A percentile compares a stretch with the other conserved stretches of the same genome.
Evolutionary conservation across 139 green algal genomes (phyloP).

Genomic region (Coccomyxa sp.): DNA sequence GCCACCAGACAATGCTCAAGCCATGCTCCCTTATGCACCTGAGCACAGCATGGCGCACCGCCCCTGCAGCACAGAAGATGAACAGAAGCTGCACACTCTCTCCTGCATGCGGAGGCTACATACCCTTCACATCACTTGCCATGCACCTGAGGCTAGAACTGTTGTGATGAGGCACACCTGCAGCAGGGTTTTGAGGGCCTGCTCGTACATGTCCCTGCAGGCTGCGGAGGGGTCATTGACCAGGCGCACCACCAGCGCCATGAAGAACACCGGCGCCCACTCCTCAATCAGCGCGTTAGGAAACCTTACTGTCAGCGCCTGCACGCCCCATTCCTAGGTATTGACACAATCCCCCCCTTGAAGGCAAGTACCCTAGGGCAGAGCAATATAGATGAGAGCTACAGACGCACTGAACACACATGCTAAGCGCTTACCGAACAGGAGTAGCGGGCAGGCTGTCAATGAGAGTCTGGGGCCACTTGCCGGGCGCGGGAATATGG

Average conservation of each 20-base stretch:
- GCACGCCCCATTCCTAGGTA: neutral
- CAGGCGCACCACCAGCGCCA: slow-evolving; percentile 79
- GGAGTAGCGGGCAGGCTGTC: too few relatives aligned
- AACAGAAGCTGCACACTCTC: neutral
- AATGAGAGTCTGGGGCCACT: too few relatives aligned
- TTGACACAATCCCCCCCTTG: neutral
- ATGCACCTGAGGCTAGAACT: too few relatives aligned
- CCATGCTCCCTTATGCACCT: neutral
- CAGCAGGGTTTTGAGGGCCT: neutral
- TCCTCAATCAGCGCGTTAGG: slow-evolving; percentile 56
- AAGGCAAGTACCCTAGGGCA: slow-evolving; percentile 20
- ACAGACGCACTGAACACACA: neutral
- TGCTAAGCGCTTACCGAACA: too few relatives aligned
- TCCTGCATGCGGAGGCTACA: too few relatives aligned
- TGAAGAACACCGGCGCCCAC: slow-evolving; percentile 62
- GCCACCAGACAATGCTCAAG: neutral
- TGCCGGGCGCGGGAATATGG: too few relatives aligned
- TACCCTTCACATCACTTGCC: too few relatives aligned
- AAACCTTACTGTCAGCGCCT: slow-evolving; percentile 75
- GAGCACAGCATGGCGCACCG: neutral
- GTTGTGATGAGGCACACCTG: neutral
- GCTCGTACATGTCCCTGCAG: slow-evolving; percentile 19
- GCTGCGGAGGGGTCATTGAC: slow-evolving; percentile 65
- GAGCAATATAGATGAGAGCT: neutral
- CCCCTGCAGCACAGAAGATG: neutral